phyloP scores from a whole-genome alignment of 2,329 filamentous ascomycete species.

The Alternaria novae-zelandiae region DNA sequence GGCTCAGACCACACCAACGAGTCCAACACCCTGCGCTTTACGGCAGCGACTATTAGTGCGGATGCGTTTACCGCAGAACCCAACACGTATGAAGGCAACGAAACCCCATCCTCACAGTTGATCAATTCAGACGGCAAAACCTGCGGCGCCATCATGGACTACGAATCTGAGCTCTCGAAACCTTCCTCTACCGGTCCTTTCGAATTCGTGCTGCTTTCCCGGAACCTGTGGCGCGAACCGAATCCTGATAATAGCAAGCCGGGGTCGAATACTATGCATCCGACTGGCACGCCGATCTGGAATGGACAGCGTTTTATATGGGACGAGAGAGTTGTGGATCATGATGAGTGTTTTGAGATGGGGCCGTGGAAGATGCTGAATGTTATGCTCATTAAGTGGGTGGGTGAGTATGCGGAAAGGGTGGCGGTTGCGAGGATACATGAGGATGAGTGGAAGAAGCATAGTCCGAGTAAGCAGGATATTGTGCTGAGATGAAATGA shows the following conservation, averaged over 20 bases:
- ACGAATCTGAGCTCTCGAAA: constrained; percentile 25
- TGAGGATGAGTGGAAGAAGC: constrained; percentile 36
- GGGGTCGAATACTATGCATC: constrained; percentile 29
- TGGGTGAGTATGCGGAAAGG: constrained; percentile 31
- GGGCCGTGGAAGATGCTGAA: constrained; percentile 44
- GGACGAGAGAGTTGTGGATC: constrained; percentile 36
- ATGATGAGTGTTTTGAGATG: constrained; percentile 25
- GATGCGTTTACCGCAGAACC: constrained; percentile 35
- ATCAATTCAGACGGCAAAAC: constrained; percentile 26
- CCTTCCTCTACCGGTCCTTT: constrained; percentile 28
- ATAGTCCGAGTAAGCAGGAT: constrained; percentile 26
- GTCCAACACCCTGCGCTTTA: constrained; percentile 36
- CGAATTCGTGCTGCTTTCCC: constrained; percentile 38
- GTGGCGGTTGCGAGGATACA: constrained; percentile 43
- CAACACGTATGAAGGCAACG: constrained; percentile 22
- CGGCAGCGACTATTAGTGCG: constrained; percentile 31
- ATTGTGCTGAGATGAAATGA: constrained; percentile 33
- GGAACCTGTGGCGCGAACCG: constrained; percentile 33
- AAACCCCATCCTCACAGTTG: constrained; percentile 37
- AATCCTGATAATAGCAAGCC: constrained; percentile 18
- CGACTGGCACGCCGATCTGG: constrained; percentile 44
- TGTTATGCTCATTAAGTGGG: constrained; percentile 42
- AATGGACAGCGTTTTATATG: constrained; percentile 34
- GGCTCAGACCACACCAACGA: constrained; percentile 24
- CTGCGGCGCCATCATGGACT: constrained; percentile 43